A percentile compares a stretch with the other conserved stretches of the same genome.
Conservation (phyloP, 2,329 filamentous ascomycete genomes). For the Coniella vitis region DNA sequence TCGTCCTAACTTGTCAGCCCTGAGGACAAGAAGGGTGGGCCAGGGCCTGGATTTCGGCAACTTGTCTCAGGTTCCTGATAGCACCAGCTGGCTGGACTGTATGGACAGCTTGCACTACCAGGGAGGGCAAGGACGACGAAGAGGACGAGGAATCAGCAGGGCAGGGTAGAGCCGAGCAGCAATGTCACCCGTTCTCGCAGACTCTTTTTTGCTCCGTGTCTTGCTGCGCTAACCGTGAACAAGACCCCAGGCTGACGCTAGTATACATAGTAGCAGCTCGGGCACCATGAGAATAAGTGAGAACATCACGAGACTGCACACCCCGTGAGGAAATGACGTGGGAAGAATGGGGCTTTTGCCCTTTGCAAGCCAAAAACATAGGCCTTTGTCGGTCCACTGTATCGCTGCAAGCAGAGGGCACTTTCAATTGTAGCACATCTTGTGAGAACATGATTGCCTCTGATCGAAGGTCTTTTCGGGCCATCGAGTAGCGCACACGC, state of each 20-base stretch:
- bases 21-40: constrained; percentile 10
- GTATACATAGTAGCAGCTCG: not conserved
- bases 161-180: too few species aligned
- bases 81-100: constrained; percentile 12
- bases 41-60: constrained; percentile 9
- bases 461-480: too few species aligned
- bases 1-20: constrained; percentile 15
- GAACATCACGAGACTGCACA: not conserved
- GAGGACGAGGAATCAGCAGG: too few species aligned
- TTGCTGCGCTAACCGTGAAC: too few species aligned
- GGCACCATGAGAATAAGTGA: not conserved
- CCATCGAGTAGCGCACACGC: constrained; percentile 1
- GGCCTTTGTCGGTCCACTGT: too few species aligned
- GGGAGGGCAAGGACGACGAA: not conserved
- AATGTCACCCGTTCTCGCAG: too few species aligned
- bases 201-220: too few species aligned
- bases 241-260: not conserved
- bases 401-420: too few species aligned
- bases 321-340: not conserved
- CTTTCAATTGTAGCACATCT: too few species aligned
- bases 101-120: constrained; percentile 1
- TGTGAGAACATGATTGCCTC: too few species aligned
- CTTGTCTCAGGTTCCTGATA: constrained; percentile 15
- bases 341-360: too few species aligned
- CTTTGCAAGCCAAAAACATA: too few species aligned